Base-by-base conservation (phyloP, 805 yeast species). In the Starmerella roubikii region DNA sequence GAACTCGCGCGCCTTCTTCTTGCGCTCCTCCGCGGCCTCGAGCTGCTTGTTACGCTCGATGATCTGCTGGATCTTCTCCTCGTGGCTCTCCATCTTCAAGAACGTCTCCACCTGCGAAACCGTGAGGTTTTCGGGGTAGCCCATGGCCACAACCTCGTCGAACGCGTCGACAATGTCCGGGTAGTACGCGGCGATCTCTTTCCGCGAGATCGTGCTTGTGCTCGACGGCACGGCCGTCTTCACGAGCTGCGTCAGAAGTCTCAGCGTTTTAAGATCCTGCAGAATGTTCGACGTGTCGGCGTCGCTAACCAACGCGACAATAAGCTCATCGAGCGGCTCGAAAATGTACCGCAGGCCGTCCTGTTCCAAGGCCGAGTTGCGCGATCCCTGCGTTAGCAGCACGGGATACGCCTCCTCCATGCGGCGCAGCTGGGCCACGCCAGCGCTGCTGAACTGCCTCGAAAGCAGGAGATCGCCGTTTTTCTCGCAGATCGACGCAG, bases 61-160 rank as follows among this genome's bases (percentile, higher is more conserved):
- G 58, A 91, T 86, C 58, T 91, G 96, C 67, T 91, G 97, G 56
- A 93, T 88, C 67, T 83, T 88, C 64, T 91, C 99, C 63, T 91
- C 98, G 59, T 91, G 96, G 30, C 94, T 81, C 62, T 91, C 97
- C 97, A 91, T 88, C 57, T 84, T 88, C 65, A 91, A 67, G 62
- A 82, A 88, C 11, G 93, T 82, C 58, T 73, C 75, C 47, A 91
- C 80, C 64, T 91, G 97, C 43, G 76, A 59, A 48, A 78, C 58
- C 1, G 91, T 74, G 48, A 88, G 65, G 60, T 84, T 80, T 59
- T 91, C 99, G 49, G 82, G 76, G 65, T 78, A 84, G 15, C 98
- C 98, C 62, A 83, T 67, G 38, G 76, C 75, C 50, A 91, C 75
- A 40, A 91, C 81, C 62, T 91, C 98, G 59, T 91, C 98, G 54